Conservation (phyloP, 2,329 filamentous ascomycete species). For the Celoporthe dispersa region DNA sequence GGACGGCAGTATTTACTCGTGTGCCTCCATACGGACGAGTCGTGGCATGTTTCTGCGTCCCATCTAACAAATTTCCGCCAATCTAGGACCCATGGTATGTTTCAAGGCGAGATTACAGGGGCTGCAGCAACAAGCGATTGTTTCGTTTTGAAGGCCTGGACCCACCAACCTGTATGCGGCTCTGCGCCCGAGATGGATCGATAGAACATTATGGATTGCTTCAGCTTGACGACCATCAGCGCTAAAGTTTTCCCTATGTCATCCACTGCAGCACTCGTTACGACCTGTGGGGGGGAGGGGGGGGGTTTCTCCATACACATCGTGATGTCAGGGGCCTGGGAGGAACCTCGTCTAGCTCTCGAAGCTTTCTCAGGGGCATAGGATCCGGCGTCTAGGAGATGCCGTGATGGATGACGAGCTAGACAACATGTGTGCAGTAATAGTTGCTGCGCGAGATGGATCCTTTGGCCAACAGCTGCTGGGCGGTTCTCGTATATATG, state of each 20-base stretch:
- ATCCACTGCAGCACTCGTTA: too few species aligned
- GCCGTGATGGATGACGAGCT: background rate
- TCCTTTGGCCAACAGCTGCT: background rate
- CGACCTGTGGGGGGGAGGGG: background rate
- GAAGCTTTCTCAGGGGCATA: background rate
- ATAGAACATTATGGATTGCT: background rate
- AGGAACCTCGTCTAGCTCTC: background rate
- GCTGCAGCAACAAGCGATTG: background rate
- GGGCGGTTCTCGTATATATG: background rate
- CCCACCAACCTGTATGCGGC: constrained; percentile 10
- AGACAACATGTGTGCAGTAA: background rate
- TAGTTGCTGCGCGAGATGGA: background rate
- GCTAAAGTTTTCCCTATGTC: background rate
- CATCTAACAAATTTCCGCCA: background rate
- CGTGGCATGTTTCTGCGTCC: background rate
- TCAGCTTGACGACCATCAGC: background rate
- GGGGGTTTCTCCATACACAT: background rate
- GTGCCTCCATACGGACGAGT: background rate
- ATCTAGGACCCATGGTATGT: constrained; percentile 8
- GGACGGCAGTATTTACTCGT: background rate
- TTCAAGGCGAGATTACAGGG: constrained; percentile 14
- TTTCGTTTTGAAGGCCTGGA: constrained; percentile 8
- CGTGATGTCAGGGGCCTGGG: background rate
- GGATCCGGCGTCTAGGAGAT: background rate
- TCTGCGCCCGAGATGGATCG: background rate